phyloP scores from a whole-genome alignment of 208 protist species.

The Tritrichomonas musculus region DNA sequence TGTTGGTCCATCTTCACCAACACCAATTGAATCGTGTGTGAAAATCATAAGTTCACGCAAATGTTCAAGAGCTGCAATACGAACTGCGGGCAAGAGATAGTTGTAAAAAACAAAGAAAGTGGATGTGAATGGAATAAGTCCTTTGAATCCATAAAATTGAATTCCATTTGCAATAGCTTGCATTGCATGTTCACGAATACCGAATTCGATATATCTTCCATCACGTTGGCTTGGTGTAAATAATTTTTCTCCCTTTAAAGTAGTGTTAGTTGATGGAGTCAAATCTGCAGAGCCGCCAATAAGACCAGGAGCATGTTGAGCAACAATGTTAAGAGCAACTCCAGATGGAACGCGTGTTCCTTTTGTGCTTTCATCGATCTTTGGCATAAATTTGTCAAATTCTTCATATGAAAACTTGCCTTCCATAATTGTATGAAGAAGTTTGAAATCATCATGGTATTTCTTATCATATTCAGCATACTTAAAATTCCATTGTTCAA shows the following conservation, averaged over 20 bases:
- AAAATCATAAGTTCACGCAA: slow-evolving; percentile 83
- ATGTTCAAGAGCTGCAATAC: slow-evolving; percentile 80
- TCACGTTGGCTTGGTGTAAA: slow-evolving; percentile 35
- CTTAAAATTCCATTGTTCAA: slow-evolving; percentile 65
- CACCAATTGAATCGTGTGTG: slow-evolving; percentile 98
- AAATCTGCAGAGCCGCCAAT: slow-evolving; percentile 95
- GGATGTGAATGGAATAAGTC: slow-evolving; percentile 80
- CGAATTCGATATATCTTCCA: slow-evolving; percentile 77
- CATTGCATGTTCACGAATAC: slow-evolving; percentile 98
- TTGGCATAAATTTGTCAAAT: slow-evolving; percentile 69
- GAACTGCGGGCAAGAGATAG: slow-evolving; percentile 63
- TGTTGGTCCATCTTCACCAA: slow-evolving; percentile 99
- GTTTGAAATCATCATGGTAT: slow-evolving; percentile 28
- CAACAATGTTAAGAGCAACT: slow-evolving; percentile 46
- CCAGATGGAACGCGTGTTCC: slow-evolving; percentile 8
- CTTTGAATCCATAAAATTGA: slow-evolving; percentile 42
- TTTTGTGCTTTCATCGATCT: slow-evolving; percentile 41
- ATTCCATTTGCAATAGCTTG: slow-evolving; percentile 93
- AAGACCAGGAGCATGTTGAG: slow-evolving; percentile 72
- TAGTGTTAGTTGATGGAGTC: slow-evolving; percentile 85
- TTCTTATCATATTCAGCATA: slow-evolving; percentile 63
- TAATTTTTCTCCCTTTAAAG: slow-evolving; percentile 63
- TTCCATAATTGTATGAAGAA: slow-evolving; percentile 48
- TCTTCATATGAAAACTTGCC: slow-evolving; percentile 62
- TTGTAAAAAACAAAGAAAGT: slow-evolving; percentile 98